Evolutionary conservation across 352 stramenopile species (phyloP), one percentile per base, ranked within the genome.

Genomic region (Globisporangium recalcitrans): DNA sequence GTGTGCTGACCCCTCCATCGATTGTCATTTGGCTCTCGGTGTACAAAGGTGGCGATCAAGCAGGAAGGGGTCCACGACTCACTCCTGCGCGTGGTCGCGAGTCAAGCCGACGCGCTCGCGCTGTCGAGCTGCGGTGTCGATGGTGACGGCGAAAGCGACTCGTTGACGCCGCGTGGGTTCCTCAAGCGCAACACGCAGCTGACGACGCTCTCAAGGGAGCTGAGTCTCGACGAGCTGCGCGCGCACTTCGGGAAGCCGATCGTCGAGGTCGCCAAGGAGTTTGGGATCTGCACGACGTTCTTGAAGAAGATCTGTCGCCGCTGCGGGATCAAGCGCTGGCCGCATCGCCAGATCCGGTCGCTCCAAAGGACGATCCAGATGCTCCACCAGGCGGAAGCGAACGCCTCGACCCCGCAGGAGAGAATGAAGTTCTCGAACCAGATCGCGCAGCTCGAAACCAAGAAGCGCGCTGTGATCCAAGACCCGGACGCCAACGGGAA

Each of bases 251-350:
- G 65, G 52, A 75, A 79, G 31, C 79, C 79, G 13, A 89, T 91
- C 34, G 73, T 85, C 13, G 72, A 90, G 16, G 82, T 89, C 13
- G 80, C 80, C n/a, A 69, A 70, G 21, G 74, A 88, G 47, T 83
- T 91, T 56, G 76, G 82, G 47, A 87, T 89, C 42, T 89, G 80
- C 67, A 89, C 73, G n/a, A 88, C 82, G 4, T 87, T 89, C 75
- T 78, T 95, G 84, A 93, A 93, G 70, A 92, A 91, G 67, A 91
- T 91, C 58, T 94, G 85, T 52, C 75, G 85, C 2, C 82, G 82
- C 36, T 75, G 90, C 49, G 82, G 82, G 44, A 94, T 94, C 64
- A 81, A 91, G 61, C 79, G 85, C 32, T 94, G 85, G 85, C 85
- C 85, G 21, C 82, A 92, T 56, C 82, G 82, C 22, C 85, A 94